Evolutionary conservation across 164 flowering plant species (phyloP).

Genomic region (Saururus chinensis): DNA sequence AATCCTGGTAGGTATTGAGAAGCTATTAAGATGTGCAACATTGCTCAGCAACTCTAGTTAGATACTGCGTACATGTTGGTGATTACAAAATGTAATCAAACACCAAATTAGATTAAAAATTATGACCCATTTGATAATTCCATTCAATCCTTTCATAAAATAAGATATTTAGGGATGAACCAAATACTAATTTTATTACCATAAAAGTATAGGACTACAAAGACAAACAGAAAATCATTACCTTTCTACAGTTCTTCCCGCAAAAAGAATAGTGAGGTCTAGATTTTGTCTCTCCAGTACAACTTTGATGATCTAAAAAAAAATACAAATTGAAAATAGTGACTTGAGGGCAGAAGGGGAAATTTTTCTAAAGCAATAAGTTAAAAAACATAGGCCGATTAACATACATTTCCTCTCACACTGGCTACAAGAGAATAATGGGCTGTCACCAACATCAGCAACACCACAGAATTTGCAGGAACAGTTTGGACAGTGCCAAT

Average conservation of each 20-base stretch:
- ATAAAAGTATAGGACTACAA: neutral
- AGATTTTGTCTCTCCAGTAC: neutral
- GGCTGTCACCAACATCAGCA: conserved; percentile 11
- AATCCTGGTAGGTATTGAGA: too few species aligned
- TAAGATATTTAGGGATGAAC: too few species aligned
- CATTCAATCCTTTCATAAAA: too few species aligned
- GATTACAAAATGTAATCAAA: too few species aligned
- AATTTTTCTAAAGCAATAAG: neutral
- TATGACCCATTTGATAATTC: too few species aligned
- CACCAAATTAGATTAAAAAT: too few species aligned
- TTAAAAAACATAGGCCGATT: neutral
- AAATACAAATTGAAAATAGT: neutral
- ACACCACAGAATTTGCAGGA: conserved; percentile 74
- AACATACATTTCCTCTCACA: conserved; percentile 68
- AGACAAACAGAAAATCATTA: conserved; percentile 3
- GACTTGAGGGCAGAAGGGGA: conserved; percentile 5
- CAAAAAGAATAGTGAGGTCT: conserved; percentile 31
- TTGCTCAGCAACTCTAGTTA: too few species aligned
- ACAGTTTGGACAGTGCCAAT: conserved; percentile 96
- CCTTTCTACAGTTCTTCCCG: conserved; percentile 49
- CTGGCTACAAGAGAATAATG: conserved; percentile 41
- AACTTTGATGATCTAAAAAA: neutral
- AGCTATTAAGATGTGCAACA: too few species aligned
- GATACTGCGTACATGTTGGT: too few species aligned
- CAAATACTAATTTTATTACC: neutral